A percentile compares a stretch with the other conserved stretches of the same genome.
Conservation (phyloP, 2,329 filamentous ascomycete species). For the Drechslera avenae region DNA sequence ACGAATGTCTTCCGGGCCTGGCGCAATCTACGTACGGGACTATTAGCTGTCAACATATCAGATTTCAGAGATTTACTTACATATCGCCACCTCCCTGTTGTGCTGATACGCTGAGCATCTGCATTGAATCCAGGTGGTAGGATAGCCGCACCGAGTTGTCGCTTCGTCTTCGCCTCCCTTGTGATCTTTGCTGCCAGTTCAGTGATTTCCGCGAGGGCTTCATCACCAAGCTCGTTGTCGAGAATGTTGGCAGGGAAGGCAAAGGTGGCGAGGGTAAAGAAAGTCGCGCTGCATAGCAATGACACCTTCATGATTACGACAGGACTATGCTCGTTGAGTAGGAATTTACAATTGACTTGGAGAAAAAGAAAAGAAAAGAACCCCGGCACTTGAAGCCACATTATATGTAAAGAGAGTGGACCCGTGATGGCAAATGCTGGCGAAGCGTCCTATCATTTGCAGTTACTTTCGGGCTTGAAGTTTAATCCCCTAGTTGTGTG, state of each 20-base stretch:
- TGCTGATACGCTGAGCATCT: slow-evolving; percentile 20
- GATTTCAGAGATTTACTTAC: slow-evolving; percentile 11
- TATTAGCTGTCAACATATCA: not conserved
- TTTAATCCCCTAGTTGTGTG: not conserved
- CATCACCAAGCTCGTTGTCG: slow-evolving; percentile 15
- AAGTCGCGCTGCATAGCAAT: slow-evolving; percentile 15
- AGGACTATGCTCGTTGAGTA: not conserved
- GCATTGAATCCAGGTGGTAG: slow-evolving; percentile 17
- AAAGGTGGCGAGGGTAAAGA: slow-evolving; percentile 16
- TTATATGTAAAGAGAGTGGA: not conserved
- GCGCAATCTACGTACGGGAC: slow-evolving; percentile 6
- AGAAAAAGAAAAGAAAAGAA: slow-evolving; percentile 1
- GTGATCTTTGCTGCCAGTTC: slow-evolving; percentile 18
- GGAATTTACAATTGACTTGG: not conserved
- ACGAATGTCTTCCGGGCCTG: slow-evolving; percentile 12
- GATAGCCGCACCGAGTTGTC: slow-evolving; percentile 1
- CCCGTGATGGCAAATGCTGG: not conserved
- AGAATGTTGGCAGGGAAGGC: slow-evolving; percentile 21
- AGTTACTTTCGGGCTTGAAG: not conserved
- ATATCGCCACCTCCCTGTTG: slow-evolving; percentile 11
- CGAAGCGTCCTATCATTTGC: not conserved
- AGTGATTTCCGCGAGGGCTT: slow-evolving; percentile 17
- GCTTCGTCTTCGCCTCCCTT: slow-evolving; percentile 11
- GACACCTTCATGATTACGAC: slow-evolving; percentile 15
- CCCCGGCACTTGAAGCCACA: not conserved